phyloP scores from a whole-genome alignment of 495 filamentous ascomycete species.

The Cladorrhinum samala region DNA sequence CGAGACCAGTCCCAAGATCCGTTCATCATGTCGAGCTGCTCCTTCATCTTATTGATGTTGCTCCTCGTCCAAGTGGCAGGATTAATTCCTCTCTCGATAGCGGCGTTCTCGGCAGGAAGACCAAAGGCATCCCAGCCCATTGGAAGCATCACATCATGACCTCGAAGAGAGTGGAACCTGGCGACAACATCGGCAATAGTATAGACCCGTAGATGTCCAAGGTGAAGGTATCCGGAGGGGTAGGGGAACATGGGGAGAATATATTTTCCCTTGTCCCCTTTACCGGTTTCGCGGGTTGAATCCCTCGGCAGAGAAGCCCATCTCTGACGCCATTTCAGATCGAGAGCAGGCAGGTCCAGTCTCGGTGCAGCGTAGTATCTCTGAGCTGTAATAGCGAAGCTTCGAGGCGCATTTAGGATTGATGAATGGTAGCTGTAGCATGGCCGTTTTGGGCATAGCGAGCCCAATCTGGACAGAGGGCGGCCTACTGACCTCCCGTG shows the following conservation, averaged over 20 bases:
- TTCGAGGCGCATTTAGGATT: slow-evolving; percentile 1
- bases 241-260: slow-evolving; percentile 92
- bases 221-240: slow-evolving; percentile 81
- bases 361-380: slow-evolving; percentile 31
- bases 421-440: not conserved
- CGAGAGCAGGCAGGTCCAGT: slow-evolving; percentile 60
- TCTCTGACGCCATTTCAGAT: slow-evolving; percentile 64
- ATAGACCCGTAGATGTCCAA: slow-evolving; percentile 84
- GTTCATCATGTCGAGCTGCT: slow-evolving; percentile 69
- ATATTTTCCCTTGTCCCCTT: slow-evolving; percentile 51
- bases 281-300: slow-evolving; percentile 2
- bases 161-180: slow-evolving; percentile 69
- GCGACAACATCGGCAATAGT: slow-evolving; percentile 83
- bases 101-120: slow-evolving; percentile 85
- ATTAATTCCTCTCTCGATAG: slow-evolving; percentile 77
- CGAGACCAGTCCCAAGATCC: slow-evolving; percentile 75
- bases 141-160: slow-evolving; percentile 70
- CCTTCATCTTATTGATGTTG: slow-evolving; percentile 81
- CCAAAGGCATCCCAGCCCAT: slow-evolving; percentile 96
- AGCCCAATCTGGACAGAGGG: slow-evolving; percentile 18
- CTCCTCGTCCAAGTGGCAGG: slow-evolving; percentile 70
- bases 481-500: slow-evolving; percentile 27
- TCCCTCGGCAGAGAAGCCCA: slow-evolving; percentile 10
- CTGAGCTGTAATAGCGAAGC: slow-evolving; percentile 9
- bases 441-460: slow-evolving; percentile 1